Evolutionary conservation across 1,284 basidiomycete genomes (phyloP), one percentile per base, ranked within the genome.

Genomic region (Bondarzewia mesenterica): DNA sequence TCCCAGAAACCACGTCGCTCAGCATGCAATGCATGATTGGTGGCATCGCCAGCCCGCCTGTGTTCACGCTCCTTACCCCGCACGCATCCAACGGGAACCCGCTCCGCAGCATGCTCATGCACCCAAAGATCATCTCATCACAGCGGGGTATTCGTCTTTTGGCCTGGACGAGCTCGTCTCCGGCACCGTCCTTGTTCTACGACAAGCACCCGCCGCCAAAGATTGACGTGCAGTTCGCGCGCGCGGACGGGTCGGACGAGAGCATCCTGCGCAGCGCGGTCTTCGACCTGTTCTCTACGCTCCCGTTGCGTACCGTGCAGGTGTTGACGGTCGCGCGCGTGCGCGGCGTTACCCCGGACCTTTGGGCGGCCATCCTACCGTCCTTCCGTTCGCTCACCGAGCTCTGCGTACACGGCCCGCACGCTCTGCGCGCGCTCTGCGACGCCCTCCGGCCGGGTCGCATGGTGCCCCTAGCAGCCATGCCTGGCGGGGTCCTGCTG

Each of bases 91-190:
- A 37, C n/a, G 47, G 44, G 21, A 29, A 44, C 14, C 52, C 53
- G n/a, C 44, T 54, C n/a, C 53, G 47, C 27, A 51, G 52, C 41
- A 42, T 54, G 4, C 46, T 54, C 15, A n/a, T 54, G 38, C 50
- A 44, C 27, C 47, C 55, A 16, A 42, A 42, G 12, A 22, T n/a
- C 42, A 47, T 18, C 47, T 47, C 16, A n/a, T 35, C 36, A 22
- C 49, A 48, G 21, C 52, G 45, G 7, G 53, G 53, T 26, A 40
- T 54, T 8, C 53, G 53, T 25, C 27, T 54, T 3, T 46, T 46
- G 14, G 52, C 44, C 20, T 54, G 50, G 50, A 52, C 49, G 2
- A 25, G 26, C 7, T 16, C 44, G 22, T 42, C 36, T 7, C 38
- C 51, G 40, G 49, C 53, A 16, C 36, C 46, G 15, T 54, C 52